These are phyloP conservation scores for Sporothrix brunneoviolacea DNA, from an alignment of 2,329 filamentous ascomycete genomes.

Conservation along the genomic window DNA sequence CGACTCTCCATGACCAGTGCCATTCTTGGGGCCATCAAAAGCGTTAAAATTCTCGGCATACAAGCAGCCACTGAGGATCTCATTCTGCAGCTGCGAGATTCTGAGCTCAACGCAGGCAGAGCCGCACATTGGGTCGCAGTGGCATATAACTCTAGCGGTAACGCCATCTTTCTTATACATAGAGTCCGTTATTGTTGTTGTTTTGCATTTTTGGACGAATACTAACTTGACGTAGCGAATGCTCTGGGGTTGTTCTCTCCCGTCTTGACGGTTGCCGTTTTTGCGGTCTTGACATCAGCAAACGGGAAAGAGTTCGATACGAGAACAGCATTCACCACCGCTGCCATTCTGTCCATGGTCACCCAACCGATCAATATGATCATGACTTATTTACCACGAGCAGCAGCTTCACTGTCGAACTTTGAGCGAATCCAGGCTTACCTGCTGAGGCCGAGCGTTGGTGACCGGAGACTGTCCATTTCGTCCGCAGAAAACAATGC, in stretches of 20 bases:
- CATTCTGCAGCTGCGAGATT: slow-evolving; percentile 23
- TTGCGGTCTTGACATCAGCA: slow-evolving; percentile 23
- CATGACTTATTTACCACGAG: slow-evolving; percentile 33
- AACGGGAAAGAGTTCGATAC: slow-evolving; percentile 24
- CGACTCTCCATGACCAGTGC: slow-evolving; percentile 31
- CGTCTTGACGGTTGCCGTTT: slow-evolving; percentile 31
- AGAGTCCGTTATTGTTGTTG: too few relatives aligned
- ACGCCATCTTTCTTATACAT: too few relatives aligned
- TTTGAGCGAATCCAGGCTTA: slow-evolving; percentile 34
- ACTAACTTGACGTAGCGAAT: too few relatives aligned
- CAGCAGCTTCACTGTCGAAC: slow-evolving; percentile 26
- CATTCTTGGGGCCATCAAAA: slow-evolving; percentile 31
- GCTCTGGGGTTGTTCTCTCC: slow-evolving; percentile 36
- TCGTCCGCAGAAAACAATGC: neutral
- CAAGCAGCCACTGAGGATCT: slow-evolving; percentile 19
- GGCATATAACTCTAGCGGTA: slow-evolving; percentile 35
- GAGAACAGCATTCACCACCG: slow-evolving; percentile 34
- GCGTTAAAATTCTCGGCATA: slow-evolving; percentile 35
- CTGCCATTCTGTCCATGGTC: slow-evolving; percentile 32
- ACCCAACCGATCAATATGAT: slow-evolving; percentile 39
- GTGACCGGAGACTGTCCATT: neutral
- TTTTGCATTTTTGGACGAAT: too few relatives aligned
- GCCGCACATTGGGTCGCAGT: slow-evolving; percentile 35
- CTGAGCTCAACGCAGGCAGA: slow-evolving; percentile 28
- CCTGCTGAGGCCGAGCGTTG: slow-evolving; percentile 15